Conservation (phyloP, 495 filamentous ascomycete species). For the Talaromyces stipitatus region DNA sequence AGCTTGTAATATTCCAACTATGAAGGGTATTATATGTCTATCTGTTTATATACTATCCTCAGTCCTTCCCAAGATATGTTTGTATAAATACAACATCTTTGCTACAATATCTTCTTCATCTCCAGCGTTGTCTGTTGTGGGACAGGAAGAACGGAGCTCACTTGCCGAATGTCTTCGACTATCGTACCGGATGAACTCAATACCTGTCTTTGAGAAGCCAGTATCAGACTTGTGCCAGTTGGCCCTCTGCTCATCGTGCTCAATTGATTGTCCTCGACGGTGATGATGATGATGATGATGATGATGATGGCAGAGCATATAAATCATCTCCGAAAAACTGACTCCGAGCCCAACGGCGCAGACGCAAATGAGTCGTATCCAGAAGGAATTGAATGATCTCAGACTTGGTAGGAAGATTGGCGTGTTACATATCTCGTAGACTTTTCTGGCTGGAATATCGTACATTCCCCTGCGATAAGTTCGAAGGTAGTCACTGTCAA, state of each 20-base stretch:
- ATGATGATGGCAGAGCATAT: not conserved
- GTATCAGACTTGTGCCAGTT: not conserved
- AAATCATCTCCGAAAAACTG: constrained; percentile 12
- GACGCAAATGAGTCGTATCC: constrained; percentile 2
- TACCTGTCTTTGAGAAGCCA: not conserved
- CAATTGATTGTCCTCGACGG: not conserved
- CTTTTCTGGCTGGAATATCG: not conserved
- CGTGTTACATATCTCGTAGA: not conserved
- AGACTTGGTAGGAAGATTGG: not conserved
- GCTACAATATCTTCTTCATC: not conserved
- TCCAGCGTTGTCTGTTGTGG: not conserved
- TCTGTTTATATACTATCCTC: not conserved
- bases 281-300: too few relatives aligned
- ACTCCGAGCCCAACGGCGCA: not conserved
- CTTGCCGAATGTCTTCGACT: not conserved
- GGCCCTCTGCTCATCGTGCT: not conserved
- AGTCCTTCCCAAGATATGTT: not conserved
- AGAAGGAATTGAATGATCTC: constrained; percentile 4
- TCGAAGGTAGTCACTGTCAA: not conserved
- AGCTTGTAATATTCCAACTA: too few relatives aligned
- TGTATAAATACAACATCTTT: not conserved
- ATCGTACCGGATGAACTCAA: not conserved
- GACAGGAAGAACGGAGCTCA: not conserved
- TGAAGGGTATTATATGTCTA: not conserved
- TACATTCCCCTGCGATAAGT: not conserved